Evolutionary conservation across 495 filamentous ascomycete genomes (phyloP).

Genomic region (Halenospora varia): DNA sequence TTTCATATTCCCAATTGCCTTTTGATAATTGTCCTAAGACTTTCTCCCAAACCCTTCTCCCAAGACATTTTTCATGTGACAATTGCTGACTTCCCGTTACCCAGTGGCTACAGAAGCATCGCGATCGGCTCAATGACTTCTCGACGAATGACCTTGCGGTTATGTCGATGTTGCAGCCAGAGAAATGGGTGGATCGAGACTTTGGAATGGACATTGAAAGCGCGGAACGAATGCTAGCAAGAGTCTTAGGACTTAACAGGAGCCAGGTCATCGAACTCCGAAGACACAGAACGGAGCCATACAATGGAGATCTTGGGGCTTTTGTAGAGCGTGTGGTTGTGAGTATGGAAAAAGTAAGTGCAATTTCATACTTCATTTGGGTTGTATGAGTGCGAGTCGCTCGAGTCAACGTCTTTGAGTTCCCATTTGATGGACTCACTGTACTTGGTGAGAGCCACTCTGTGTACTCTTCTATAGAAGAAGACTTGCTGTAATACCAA

Average conservation of each 20-base stretch:
- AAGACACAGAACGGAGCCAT: slow-evolving; percentile 51
- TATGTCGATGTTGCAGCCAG: slow-evolving; percentile 70
- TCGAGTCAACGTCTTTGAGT: background rate
- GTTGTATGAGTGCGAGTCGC: background rate
- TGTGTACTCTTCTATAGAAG: too few species aligned
- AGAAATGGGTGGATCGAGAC: slow-evolving; percentile 69
- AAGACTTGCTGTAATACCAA: too few species aligned
- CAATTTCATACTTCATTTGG: background rate
- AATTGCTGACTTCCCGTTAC: slow-evolving; percentile 32
- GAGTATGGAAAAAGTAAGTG: slow-evolving; percentile 51
- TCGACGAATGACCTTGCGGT: slow-evolving; percentile 54
- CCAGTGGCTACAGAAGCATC: slow-evolving; percentile 58
- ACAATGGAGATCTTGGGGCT: slow-evolving; percentile 59
- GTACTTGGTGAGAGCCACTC: background rate
- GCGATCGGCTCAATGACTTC: slow-evolving; percentile 42
- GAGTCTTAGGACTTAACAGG: slow-evolving; percentile 56
- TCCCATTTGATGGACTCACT: background rate
- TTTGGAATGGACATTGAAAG: slow-evolving; percentile 59
- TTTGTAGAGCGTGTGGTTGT: slow-evolving; percentile 66
- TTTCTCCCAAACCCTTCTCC: too few species aligned
- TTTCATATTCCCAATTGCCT: too few species aligned
- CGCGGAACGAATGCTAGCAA: slow-evolving; percentile 59
- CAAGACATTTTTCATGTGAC: slow-evolving; percentile 30
- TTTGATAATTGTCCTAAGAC: too few species aligned
- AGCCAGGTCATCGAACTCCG: slow-evolving; percentile 57